A percentile compares a stretch with the other conserved stretches of the same genome.
Conservation (phyloP, 129 eudicot species). For the Chrysanthemum makinoi region DNA sequence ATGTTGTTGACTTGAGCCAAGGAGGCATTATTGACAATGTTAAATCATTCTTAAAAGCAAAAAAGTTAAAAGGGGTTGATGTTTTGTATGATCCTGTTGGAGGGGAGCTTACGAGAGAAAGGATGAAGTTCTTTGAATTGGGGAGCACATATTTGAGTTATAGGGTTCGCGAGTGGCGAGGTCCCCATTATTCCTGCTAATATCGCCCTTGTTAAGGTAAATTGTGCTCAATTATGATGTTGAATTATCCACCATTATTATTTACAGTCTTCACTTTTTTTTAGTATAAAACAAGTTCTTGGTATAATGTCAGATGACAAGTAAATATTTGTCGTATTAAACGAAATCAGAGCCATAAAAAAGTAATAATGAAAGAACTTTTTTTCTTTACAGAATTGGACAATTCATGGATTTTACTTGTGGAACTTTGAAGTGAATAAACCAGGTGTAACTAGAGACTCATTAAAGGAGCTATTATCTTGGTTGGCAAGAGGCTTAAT, state of each 20-base stretch:
- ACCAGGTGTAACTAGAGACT: conserved; percentile 63
- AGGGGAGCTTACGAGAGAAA: conserved; percentile 87
- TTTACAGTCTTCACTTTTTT: not conserved
- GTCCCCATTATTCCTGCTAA: conserved; percentile 90
- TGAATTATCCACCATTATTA: not conserved
- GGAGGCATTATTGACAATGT: conserved; percentile 63
- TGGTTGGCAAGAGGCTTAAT: conserved; percentile 79
- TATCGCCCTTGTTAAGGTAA: conserved; percentile 96
- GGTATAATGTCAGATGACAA: too few relatives aligned
- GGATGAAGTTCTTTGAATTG: conserved; percentile 78
- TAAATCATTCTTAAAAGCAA: conserved; percentile 59
- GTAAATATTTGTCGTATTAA: too few relatives aligned
- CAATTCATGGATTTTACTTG: conserved; percentile 94
- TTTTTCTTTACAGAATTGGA: conserved; percentile 64
- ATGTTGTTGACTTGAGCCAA: conserved; percentile 74
- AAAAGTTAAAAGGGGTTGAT: conserved; percentile 88
- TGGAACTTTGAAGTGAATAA: conserved; percentile 60
- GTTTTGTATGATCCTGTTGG: conserved; percentile 98
- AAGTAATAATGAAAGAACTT: too few relatives aligned
- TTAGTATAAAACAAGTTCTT: not conserved
- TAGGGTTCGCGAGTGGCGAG: conserved; percentile 98
- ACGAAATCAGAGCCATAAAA: too few relatives aligned
- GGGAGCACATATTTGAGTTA: conserved; percentile 95
- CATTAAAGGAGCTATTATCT: conserved; percentile 72
- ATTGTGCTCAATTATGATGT: not conserved